Conservation (phyloP, 1,284 basidiomycete species). For the Cronartium quercuum region DNA sequence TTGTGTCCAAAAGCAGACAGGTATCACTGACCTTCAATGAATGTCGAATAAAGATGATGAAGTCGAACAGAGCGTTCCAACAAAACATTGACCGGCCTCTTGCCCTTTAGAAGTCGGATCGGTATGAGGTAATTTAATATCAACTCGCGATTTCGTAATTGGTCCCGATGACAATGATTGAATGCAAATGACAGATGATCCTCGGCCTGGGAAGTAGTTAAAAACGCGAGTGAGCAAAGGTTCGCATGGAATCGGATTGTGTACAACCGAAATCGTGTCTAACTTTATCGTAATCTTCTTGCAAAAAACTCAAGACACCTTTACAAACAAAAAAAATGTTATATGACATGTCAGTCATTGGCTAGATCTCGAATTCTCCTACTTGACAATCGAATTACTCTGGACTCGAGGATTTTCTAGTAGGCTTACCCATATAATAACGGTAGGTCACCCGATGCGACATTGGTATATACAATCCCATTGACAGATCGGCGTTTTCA, state of each 20-base stretch:
- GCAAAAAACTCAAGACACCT: slow-evolving; percentile 33
- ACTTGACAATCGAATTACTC: too few species aligned
- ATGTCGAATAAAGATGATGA: slow-evolving; percentile 18
- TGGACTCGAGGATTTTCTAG: too few species aligned
- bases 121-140: slow-evolving; percentile 36
- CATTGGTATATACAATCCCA: slow-evolving; percentile 21
- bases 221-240: not conserved
- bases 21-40: slow-evolving; percentile 20
- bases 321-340: not conserved
- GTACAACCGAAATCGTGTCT: not conserved
- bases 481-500: slow-evolving; percentile 23
- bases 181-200: slow-evolving; percentile 32
- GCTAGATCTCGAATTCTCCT: too few species aligned
- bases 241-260: too few species aligned
- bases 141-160: slow-evolving; percentile 26
- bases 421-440: slow-evolving; percentile 37
- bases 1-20: not conserved
- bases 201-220: slow-evolving; percentile 11
- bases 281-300: slow-evolving; percentile 38
- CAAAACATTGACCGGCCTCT: slow-evolving; percentile 21
- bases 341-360: not conserved
- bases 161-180: slow-evolving; percentile 22
- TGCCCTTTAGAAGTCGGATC: slow-evolving; percentile 22
- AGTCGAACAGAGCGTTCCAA: slow-evolving; percentile 17
- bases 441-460: slow-evolving; percentile 33